Conservation (phyloP, 768 basidiomycete species). For the Rhizopogon rudus region DNA sequence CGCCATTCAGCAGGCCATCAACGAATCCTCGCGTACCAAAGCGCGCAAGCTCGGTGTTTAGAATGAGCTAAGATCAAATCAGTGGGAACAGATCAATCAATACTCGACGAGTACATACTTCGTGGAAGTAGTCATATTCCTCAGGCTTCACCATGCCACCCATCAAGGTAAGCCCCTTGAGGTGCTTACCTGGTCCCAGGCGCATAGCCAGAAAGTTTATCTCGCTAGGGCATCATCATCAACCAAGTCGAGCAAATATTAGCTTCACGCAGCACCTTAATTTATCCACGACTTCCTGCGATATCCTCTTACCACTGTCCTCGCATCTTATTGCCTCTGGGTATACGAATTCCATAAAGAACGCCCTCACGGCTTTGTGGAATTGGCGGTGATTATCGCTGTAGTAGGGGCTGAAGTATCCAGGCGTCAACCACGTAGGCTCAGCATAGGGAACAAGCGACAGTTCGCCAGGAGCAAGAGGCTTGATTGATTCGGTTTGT, state of each 20-base stretch:
- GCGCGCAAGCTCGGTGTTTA: constrained; percentile 78
- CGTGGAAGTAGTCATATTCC: constrained; percentile 94
- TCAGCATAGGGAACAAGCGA: constrained; percentile 83
- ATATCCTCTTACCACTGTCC: constrained; percentile 81
- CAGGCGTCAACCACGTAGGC: constrained; percentile 70
- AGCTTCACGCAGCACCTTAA: constrained; percentile 47
- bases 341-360: constrained; percentile 69
- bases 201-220: constrained; percentile 84
- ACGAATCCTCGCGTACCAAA: constrained; percentile 84
- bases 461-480: constrained; percentile 53
- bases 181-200: constrained; percentile 85
- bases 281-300: constrained; percentile 80
- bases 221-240: constrained; percentile 41
- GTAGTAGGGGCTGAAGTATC: constrained; percentile 75
- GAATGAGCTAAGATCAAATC: constrained; percentile 50
- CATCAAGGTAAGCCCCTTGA: constrained; percentile 72
- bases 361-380: constrained; percentile 70
- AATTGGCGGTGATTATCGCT: constrained; percentile 68
- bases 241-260: not conserved
- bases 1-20: constrained; percentile 78
- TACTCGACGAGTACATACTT: constrained; percentile 37
- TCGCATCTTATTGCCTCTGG: constrained; percentile 78
- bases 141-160: constrained; percentile 73
- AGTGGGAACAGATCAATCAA: not conserved
- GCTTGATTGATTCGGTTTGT: constrained; percentile 50